Evolutionary conservation across 2,329 filamentous ascomycete species (phyloP), one percentile per base, ranked within the genome.

Genomic region (Chalaropsis ovoidea): DNA sequence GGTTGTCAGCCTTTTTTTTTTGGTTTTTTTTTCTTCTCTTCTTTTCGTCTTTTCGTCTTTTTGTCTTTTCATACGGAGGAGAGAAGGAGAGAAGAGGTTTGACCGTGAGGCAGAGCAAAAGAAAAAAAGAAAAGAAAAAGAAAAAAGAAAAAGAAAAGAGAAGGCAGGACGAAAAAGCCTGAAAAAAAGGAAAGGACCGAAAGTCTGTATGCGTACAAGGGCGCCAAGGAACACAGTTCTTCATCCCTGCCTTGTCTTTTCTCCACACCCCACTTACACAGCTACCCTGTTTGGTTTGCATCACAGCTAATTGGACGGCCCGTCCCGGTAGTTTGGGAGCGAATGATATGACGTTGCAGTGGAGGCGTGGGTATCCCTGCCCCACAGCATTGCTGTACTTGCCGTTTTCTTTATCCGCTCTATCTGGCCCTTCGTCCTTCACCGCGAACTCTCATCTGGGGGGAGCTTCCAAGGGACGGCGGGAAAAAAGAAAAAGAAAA

Each of bases 261-360:
- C 45, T 49, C 45, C 22, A 19, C 45, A 49, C 45, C 45, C 45
- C 45, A 49, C 45, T 49, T 49, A 17, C 17, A 19, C 45, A 49
- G 11, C 45, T n/a, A 49, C 45, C 45, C 45, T 49, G 45, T 49
- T 19, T 7, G 22, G 17, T 19, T 17, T 19, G 17, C 10, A 8
- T 22, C n/a, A 19, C 8, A 49, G 45, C 17, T 49, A 49, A 49
- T 49, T 49, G 45, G 45, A 49, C 45, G 45, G 45, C 45, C 45
- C 45, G 45, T 49, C 45, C 45, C 45, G 45, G 22, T n/a, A 49
- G 45, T 10, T 49, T 49, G 45, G 45, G 22, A 49, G 8, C n/a
- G 22, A 49, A 10, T 49, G 45, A 49, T 47, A 49, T 49, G 45
- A 49, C 45, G 45, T 49, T 49, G 45, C 45, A 49, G 22, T 49